Percentiles rank a stretch among this genome's conserved stretches.
Evolutionary conservation across 1,284 basidiomycete species (phyloP).

Genomic region (Rhodotorula sp.): DNA sequence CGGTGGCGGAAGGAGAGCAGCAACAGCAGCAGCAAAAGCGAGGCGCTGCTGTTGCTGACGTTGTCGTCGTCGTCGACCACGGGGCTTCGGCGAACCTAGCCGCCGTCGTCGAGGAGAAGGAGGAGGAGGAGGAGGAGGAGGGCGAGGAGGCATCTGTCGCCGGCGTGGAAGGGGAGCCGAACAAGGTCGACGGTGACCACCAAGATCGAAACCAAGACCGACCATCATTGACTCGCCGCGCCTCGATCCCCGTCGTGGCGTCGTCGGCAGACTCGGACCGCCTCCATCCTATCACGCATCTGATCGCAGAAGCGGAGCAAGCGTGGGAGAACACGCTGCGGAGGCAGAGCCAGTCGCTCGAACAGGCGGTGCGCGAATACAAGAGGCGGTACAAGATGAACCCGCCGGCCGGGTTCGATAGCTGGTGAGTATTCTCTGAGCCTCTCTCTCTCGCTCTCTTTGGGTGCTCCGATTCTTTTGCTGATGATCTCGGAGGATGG

Average conservation of each 20-base stretch:
- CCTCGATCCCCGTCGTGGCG: not conserved
- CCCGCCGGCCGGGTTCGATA: constrained; percentile 43
- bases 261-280: not conserved
- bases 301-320: constrained; percentile 28
- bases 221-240: not conserved
- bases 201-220: not conserved
- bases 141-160: too few species aligned
- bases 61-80: not conserved
- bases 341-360: constrained; percentile 37
- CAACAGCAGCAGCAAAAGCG: too few species aligned
- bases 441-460: not conserved
- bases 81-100: too few species aligned
- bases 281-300: constrained; percentile 33
- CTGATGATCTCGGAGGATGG: too few species aligned
- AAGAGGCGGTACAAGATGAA: constrained; percentile 33
- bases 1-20: too few species aligned
- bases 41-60: too few species aligned
- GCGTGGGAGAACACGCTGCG: constrained; percentile 29
- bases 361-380: constrained; percentile 43
- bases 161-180: not conserved
- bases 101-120: not conserved
- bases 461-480: too few species aligned
- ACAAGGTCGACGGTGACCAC: not conserved
- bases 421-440: constrained; percentile 33
- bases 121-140: too few species aligned